Evolutionary conservation across 305 asterid genomes (phyloP).

Genomic region (Fraxinus nigra): DNA sequence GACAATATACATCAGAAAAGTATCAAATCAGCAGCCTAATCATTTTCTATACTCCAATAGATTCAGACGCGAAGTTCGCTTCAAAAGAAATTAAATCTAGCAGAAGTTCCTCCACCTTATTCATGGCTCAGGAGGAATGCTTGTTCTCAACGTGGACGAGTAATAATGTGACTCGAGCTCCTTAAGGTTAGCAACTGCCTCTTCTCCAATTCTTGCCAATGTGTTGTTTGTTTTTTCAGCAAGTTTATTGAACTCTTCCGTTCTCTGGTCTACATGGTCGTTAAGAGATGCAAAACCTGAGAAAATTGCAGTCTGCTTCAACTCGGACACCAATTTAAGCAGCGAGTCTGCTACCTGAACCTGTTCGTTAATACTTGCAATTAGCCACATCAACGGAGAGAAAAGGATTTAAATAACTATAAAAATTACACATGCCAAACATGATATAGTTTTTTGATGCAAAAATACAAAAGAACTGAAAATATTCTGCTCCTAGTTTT

Average conservation of each 20-base stretch:
- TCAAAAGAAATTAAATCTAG: not conserved
- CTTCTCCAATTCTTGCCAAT: constrained; percentile 78
- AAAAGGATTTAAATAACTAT: not conserved
- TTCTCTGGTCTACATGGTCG: constrained; percentile 80
- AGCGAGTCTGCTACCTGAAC: constrained; percentile 79
- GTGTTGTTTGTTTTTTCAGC: constrained; percentile 51
- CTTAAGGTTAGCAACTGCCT: constrained; percentile 67
- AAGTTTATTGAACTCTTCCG: constrained; percentile 56
- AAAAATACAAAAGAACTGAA: not conserved
- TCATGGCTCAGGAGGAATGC: constrained; percentile 20
- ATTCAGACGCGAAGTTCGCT: not conserved
- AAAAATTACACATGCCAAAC: not conserved
- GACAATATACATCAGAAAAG: not conserved
- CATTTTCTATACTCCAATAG: not conserved
- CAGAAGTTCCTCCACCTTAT: not conserved
- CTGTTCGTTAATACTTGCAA: constrained; percentile 37
- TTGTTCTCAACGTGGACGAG: constrained; percentile 46
- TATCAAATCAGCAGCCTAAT: not conserved
- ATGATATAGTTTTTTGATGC: not conserved
- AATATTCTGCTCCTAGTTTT: not conserved
- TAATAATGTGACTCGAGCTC: constrained; percentile 67
- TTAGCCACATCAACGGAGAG: not conserved
- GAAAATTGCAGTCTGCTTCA: constrained; percentile 83
- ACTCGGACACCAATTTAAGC: constrained; percentile 82
- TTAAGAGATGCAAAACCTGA: constrained; percentile 85